These are phyloP conservation scores for Sporodiniella umbellata DNA, from an alignment of 371 early-diverging fungal genomes.

Conservation along the genomic window DNA sequence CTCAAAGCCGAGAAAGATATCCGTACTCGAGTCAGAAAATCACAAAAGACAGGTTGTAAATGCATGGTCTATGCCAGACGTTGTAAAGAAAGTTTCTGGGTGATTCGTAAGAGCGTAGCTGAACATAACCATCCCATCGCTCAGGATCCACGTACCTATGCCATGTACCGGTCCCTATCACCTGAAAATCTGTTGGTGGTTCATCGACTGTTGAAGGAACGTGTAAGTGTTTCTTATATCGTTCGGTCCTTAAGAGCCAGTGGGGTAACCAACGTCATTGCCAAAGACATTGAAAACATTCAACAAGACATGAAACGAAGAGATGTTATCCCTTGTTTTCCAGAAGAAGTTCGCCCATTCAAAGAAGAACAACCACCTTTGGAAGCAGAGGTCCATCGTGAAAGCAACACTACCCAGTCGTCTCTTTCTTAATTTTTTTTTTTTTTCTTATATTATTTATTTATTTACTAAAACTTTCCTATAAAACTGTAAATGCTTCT, in stretches of 20 bases:
- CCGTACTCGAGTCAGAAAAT: constrained; percentile 8
- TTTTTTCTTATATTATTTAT: too few species aligned
- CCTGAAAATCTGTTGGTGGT: constrained; percentile 13
- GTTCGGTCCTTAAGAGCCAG: constrained; percentile 6
- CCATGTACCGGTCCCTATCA: constrained; percentile 16
- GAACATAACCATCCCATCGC: constrained; percentile 22
- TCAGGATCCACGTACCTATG: constrained; percentile 10
- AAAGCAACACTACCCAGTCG: background rate
- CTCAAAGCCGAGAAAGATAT: background rate
- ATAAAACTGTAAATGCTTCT: constrained; percentile 46
- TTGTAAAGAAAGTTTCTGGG: constrained; percentile 11
- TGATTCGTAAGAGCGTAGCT: constrained; percentile 16
- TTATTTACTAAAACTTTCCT: constrained; percentile 1
- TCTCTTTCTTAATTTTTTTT: too few species aligned
- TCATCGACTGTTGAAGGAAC: constrained; percentile 9
- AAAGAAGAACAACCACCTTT: background rate
- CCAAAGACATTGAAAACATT: constrained; percentile 25
- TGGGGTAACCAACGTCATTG: constrained; percentile 16
- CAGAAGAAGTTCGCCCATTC: background rate
- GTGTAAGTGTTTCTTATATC: constrained; percentile 7
- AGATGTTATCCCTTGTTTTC: background rate
- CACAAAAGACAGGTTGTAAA: constrained; percentile 20
- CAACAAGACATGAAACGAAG: constrained; percentile 22
- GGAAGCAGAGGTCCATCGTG: background rate
- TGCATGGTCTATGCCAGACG: constrained; percentile 23